Conservation (phyloP, 2,329 filamentous ascomycete species). For the Colletotrichum zoysiae region DNA sequence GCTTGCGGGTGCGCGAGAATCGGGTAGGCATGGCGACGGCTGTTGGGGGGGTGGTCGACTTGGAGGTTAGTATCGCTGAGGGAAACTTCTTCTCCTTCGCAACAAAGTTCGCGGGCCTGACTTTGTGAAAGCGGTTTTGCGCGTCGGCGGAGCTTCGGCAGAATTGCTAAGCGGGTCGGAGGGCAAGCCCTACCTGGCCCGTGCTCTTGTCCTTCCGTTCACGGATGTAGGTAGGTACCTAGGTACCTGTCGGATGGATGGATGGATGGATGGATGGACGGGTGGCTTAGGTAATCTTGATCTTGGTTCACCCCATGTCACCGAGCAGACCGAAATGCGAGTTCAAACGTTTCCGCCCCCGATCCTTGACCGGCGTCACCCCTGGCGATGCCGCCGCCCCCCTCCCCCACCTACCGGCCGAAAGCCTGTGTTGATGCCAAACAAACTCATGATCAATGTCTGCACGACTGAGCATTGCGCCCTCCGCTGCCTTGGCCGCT, state of each 20-base stretch:
- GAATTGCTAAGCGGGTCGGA: slow-evolving; percentile 53
- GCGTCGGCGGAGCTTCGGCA: slow-evolving; percentile 48
- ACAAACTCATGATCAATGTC: background rate
- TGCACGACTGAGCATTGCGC: background rate
- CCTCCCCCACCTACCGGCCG: background rate
- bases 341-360: background rate
- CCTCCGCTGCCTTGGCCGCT: background rate
- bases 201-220: background rate
- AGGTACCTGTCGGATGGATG: no score
- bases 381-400: slow-evolving; percentile 8
- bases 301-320: rapidly evolving
- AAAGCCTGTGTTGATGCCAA: background rate
- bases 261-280: no score
- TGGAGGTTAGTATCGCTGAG: slow-evolving; percentile 53
- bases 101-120: slow-evolving; percentile 43
- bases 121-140: slow-evolving; percentile 56
- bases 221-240: no score
- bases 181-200: slow-evolving; percentile 57
- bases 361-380: background rate
- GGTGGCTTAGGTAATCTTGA: background rate
- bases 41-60: slow-evolving; percentile 41
- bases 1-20: slow-evolving; percentile 82
- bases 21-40: slow-evolving; percentile 68
- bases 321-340: background rate
- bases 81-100: slow-evolving; percentile 49